Base-by-base conservation (phyloP, 129 eudicot species). In the Tagetes erecta region DNA sequence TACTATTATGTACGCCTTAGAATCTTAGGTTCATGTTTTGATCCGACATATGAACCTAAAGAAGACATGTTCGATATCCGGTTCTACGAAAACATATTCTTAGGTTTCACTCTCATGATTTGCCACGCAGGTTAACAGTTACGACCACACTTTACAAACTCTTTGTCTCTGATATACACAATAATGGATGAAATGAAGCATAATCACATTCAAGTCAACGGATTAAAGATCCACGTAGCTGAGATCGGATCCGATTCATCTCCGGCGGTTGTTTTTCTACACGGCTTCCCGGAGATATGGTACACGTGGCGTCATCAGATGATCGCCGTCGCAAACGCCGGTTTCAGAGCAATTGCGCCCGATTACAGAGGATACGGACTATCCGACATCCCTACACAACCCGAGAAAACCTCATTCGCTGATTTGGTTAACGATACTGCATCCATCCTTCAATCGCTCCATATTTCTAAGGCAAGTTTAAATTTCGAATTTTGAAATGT, bases 321-420 rank as follows among this genome's bases (percentile, higher is more conserved):
- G 82, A 53, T 79, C 2, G 82, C 78, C 0, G 39, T 71, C 0
- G 82, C 82, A 66, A 71, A 79, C 33, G 82, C 78, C 0, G 82
- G 82, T 35, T 79, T 36, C 49, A 51, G 82, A 51, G 78, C 78
- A 1, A 72, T 79, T 51, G 73, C 78, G 52, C 82, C 78, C 5
- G 82, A 79, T 71, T 79, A 27, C 59, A 71, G 82, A 79, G 82
- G 82, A 0, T 80, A 80, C 49, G 83, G 83, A 46, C 76, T 80
- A 36, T 80, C 83, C 39, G 83, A 80, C 12, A 47, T 69, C 36
- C 79, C 87, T 4, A 30, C 81, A 0, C 36, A 63, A 57, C 90
- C 90, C 3, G 80, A 78, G 13, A 71, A 73, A 8, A 58, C 87
- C 13, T 73, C 71, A 34, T 49, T 64, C 45, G 53, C 80, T 44